These are phyloP conservation scores for Thermomucor indicae-seudaticae DNA, from an alignment of 371 early-diverging fungal genomes.

Conservation along the genomic window DNA sequence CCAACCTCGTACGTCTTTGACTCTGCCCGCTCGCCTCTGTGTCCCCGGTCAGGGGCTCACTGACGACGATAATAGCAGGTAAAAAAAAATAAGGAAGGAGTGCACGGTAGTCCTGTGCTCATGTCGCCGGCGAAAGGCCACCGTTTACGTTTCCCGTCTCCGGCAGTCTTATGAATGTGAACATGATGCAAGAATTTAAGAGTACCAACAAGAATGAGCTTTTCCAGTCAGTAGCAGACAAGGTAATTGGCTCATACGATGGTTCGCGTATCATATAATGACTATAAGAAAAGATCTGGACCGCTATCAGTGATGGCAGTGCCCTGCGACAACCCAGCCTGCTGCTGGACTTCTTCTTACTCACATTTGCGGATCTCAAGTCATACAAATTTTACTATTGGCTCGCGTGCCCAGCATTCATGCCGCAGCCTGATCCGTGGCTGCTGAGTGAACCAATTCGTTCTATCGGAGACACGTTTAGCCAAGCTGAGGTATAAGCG, in stretches of 20 bases:
- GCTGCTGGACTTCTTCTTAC: slow-evolving; percentile 64
- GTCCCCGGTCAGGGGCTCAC: slow-evolving; percentile 34
- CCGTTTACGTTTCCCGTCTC: slow-evolving; percentile 44
- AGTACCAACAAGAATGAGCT: slow-evolving; percentile 67
- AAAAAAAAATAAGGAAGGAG: slow-evolving; percentile 6
- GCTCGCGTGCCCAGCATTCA: slow-evolving; percentile 87
- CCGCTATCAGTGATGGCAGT: slow-evolving; percentile 59
- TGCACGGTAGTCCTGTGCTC: not conserved
- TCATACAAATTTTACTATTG: slow-evolving; percentile 91
- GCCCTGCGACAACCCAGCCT: slow-evolving; percentile 58
- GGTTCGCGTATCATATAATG: not conserved
- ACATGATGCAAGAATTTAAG: slow-evolving; percentile 91
- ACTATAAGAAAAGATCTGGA: slow-evolving; percentile 52
- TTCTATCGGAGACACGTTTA: slow-evolving; percentile 16
- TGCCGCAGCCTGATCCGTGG: slow-evolving; percentile 38
- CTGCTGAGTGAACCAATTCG: not conserved
- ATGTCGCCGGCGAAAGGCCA: slow-evolving; percentile 18
- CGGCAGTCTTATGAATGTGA: slow-evolving; percentile 77
- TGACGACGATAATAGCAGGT: slow-evolving; percentile 17
- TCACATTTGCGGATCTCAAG: slow-evolving; percentile 92
- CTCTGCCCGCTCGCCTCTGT: slow-evolving; percentile 23
- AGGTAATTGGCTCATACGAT: slow-evolving; percentile 1
- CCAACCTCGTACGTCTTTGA: slow-evolving; percentile 18
- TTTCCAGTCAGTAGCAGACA: slow-evolving; percentile 54
- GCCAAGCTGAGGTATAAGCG: slow-evolving; percentile 17